Percentiles rank a stretch among this genome's conserved stretches.
Evolutionary conservation across 2,329 filamentous ascomycete genomes (phyloP).

Genomic region (Ophiocordyceps camponoti-leonardi): DNA sequence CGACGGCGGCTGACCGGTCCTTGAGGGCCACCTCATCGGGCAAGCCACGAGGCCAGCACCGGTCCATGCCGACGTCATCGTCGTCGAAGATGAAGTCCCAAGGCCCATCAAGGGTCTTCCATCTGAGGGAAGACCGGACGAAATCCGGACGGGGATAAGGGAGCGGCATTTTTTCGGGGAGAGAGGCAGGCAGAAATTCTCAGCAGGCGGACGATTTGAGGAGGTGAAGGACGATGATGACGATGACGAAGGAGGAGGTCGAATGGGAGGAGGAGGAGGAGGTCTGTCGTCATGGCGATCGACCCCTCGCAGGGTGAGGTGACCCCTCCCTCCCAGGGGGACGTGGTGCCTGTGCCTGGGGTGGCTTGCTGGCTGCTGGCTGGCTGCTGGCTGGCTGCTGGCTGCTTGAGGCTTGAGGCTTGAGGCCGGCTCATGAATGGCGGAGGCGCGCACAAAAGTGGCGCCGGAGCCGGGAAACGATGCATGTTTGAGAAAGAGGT

Average conservation of each 20-base stretch:
- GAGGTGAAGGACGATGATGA: background rate
- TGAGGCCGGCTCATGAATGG: background rate
- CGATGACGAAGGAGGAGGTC: background rate
- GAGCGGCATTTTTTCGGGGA: too few relatives aligned
- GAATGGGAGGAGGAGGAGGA: background rate
- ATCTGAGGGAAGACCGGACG: slow-evolving; percentile 33
- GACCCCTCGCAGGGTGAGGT: too few relatives aligned
- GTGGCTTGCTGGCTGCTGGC: too few relatives aligned
- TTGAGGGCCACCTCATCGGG: slow-evolving; percentile 21
- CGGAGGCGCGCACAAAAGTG: background rate
- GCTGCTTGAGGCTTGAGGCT: too few relatives aligned
- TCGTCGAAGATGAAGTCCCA: slow-evolving; percentile 54
- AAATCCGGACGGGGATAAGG: slow-evolving; percentile 50
- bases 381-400: too few relatives aligned
- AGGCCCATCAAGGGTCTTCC: slow-evolving; percentile 42
- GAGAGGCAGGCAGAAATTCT: too few relatives aligned
- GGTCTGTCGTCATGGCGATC: background rate
- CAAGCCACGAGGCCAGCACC: slow-evolving; percentile 37
- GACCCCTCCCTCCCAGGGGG: too few relatives aligned
- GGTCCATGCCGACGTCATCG: slow-evolving; percentile 33
- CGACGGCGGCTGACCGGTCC: slow-evolving; percentile 5
- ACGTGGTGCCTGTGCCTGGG: too few relatives aligned
- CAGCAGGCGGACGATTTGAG: too few relatives aligned
- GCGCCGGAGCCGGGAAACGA: too few relatives aligned
- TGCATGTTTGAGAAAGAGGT: too few relatives aligned